Evolutionary conservation across 306 rosid species (phyloP).

Genomic region (Nissolia schottii): DNA sequence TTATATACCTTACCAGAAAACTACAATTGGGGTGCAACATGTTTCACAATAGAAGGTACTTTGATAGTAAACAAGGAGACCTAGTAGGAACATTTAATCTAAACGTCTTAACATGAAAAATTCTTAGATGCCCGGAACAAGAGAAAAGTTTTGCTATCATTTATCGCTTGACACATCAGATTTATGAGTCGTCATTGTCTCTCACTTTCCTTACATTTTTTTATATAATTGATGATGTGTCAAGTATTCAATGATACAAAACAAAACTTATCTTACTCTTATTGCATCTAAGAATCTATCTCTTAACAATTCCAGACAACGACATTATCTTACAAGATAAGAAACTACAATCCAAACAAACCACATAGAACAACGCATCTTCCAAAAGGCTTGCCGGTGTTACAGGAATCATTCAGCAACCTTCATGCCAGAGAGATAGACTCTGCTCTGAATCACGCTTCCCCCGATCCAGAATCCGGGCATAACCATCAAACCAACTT

Average conservation of each 20-base stretch:
- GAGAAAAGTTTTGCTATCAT: too few relatives aligned
- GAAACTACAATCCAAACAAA: constrained; percentile 29
- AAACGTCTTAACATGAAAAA: too few relatives aligned
- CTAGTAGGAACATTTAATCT: background rate
- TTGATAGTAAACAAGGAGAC: background rate
- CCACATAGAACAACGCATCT: constrained; percentile 20
- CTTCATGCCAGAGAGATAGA: constrained; percentile 91
- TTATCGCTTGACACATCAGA: too few relatives aligned
- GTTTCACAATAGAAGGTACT: constrained; percentile 6
- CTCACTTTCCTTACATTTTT: too few relatives aligned
- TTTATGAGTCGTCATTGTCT: too few relatives aligned
- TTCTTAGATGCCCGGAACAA: too few relatives aligned
- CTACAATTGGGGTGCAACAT: constrained; percentile 1
- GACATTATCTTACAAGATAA: constrained; percentile 31
- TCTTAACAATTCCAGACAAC: constrained; percentile 28
- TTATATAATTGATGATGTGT: too few relatives aligned
- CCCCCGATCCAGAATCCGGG: constrained; percentile 92
- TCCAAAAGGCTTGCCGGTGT: background rate
- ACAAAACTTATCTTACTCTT: too few relatives aligned
- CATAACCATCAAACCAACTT: constrained; percentile 95
- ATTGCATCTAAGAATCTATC: too few relatives aligned
- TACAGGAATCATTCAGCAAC: constrained; percentile 59
- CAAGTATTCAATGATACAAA: too few relatives aligned
- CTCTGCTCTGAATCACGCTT: constrained; percentile 88
- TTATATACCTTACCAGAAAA: constrained; percentile 11